Evolutionary conservation across 306 rosid species (phyloP), one percentile per base, ranked within the genome.

Genomic region (Styphnolobium japonicum): DNA sequence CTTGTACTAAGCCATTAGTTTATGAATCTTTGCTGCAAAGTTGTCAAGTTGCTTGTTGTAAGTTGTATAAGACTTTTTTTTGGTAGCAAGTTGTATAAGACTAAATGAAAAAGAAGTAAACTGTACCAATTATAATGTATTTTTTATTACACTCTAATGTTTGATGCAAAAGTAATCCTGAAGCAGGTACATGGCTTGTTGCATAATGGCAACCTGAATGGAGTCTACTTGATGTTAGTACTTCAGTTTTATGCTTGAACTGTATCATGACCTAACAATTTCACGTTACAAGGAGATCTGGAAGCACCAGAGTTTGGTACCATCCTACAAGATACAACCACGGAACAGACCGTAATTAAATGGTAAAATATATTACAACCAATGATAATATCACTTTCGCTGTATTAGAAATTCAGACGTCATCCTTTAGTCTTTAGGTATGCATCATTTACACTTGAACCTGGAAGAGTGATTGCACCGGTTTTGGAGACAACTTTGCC

Each of bases 401-500:
- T 23, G 51, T 61, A 40, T 58, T 74, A 16, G 72, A 85, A 63
- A 65, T 58, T 77, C 55, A 67, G 52, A 64, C 34, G 46, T 77
- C 71, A 73, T 49, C 49, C 23, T 62, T 71, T 68, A 1, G 16
- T 57, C 63, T 63, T 67, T 56, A 0, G 25, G 66, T 53, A 79
- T 71, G 82, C 79, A 27, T 79, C 75, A 71, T 67, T 29, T 34
- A 71, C 85, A 69, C 74, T 67, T 83, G 82, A 77, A 49, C 85
- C 80, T 88, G 40, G 77, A 94, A 90, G 67, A 90, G 89, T 19
- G 91, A 66, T 51, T 61, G 87, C 73, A 83, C 90, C 4, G 84
- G 80, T 82, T 85, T 79, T n/a, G 81, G 74, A 21, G 91, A 70
- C 67, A 92, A 71, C 27, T 73, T 65, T 58, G 98, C 93, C 83